A percentile compares a stretch with the other conserved stretches of the same genome.
Evolutionary conservation across 1,284 basidiomycete species (phyloP).

Genomic region (Ganoderma lingzhi): DNA sequence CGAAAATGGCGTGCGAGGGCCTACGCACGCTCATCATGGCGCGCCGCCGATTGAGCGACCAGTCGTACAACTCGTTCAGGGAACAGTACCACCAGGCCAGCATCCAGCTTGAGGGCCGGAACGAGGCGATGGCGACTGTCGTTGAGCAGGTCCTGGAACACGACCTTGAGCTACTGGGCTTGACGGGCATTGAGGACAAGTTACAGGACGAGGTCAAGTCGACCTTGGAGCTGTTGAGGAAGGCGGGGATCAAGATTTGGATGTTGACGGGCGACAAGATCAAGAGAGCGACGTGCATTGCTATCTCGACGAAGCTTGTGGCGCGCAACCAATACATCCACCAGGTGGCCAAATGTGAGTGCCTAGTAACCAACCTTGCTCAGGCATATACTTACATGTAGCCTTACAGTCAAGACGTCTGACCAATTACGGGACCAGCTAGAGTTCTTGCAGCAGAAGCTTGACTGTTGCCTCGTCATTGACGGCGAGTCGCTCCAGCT

Average conservation of each 20-base stretch:
- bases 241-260: slow-evolving; percentile 99
- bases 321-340: slow-evolving; percentile 98
- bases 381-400: slow-evolving; percentile 4
- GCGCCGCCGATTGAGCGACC: slow-evolving; percentile 76
- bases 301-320: slow-evolving; percentile 96
- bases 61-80: slow-evolving; percentile 82
- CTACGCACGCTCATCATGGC: slow-evolving; percentile 94
- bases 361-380: neutral
- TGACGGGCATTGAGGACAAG: slow-evolving; percentile 99
- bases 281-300: slow-evolving; percentile 98
- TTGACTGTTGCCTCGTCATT: slow-evolving; percentile 98
- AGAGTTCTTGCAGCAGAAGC: slow-evolving; percentile 95
- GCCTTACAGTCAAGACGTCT: slow-evolving; percentile 74
- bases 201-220: slow-evolving; percentile 96
- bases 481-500: slow-evolving; percentile 97
- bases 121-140: slow-evolving; percentile 82
- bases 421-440: slow-evolving; percentile 89
- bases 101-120: slow-evolving; percentile 79
- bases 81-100: slow-evolving; percentile 80
- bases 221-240: slow-evolving; percentile 92
- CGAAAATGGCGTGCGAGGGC: slow-evolving; percentile 98
- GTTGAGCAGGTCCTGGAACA: slow-evolving; percentile 84
- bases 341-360: slow-evolving; percentile 91
- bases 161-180: slow-evolving; percentile 90
- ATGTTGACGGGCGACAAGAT: slow-evolving; percentile 99